Evolutionary conservation across 1,139 yeast genomes (phyloP).

Genomic region (Arxiozyma slooffiae): DNA sequence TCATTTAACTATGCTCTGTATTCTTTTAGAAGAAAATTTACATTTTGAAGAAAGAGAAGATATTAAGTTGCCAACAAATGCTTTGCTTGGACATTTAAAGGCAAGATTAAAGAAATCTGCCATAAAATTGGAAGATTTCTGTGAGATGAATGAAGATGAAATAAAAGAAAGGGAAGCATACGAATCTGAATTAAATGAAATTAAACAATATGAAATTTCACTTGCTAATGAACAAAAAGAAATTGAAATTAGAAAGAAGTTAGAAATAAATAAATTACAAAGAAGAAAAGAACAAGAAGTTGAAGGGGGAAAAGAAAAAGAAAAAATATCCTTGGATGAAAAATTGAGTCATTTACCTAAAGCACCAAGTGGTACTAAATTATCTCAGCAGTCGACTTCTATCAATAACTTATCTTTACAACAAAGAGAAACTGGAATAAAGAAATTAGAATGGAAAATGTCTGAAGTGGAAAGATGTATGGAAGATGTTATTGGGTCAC

Average conservation of each 20-base stretch:
- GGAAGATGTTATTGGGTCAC: constrained; percentile 1
- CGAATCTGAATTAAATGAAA: constrained; percentile 21
- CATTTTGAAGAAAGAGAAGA: constrained; percentile 63
- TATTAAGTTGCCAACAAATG: constrained; percentile 67
- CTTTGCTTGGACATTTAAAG: constrained; percentile 62
- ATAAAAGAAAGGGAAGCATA: constrained; percentile 21
- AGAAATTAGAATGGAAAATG: constrained; percentile 1
- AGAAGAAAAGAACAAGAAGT: constrained; percentile 11
- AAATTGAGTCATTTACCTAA: constrained; percentile 6
- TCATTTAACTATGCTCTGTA: constrained; percentile 50
- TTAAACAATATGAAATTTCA: constrained; percentile 18
- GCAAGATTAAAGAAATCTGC: constrained; percentile 45
- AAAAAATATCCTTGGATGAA: not conserved
- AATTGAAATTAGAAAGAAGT: constrained; percentile 18
- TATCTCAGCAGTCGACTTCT: not conserved
- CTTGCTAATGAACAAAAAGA: constrained; percentile 28
- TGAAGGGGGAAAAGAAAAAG: not conserved
- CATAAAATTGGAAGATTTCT: constrained; percentile 51
- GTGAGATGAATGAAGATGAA: constrained; percentile 35
- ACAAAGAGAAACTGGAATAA: not conserved
- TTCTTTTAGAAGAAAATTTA: constrained; percentile 42
- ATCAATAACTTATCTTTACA: not conserved
- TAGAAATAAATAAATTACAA: constrained; percentile 16
- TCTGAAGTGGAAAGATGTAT: not conserved
- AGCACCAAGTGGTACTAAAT: constrained; percentile 7